phyloP scores from a whole-genome alignment of 2,329 filamentous ascomycete genomes.

The Parascedosporium putredinis region DNA sequence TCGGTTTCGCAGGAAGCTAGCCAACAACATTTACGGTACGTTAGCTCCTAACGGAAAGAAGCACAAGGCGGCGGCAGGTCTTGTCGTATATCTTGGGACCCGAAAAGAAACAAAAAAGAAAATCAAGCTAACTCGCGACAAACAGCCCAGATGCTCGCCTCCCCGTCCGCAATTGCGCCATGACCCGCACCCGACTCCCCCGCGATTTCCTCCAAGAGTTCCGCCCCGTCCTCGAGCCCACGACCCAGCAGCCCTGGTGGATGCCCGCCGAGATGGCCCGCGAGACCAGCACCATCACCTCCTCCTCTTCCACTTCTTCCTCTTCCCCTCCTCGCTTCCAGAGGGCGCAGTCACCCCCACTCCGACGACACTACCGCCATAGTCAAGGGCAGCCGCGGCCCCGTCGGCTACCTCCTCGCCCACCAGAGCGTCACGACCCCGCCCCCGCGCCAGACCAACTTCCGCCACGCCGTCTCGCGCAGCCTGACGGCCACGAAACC shows the following conservation, averaged over 20 bases:
- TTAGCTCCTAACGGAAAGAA: too few relatives aligned
- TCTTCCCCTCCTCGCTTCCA: too few relatives aligned
- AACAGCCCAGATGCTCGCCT: constrained; percentile 53
- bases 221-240: constrained; percentile 42
- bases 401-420: background rate
- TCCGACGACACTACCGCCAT: background rate
- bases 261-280: constrained; percentile 29
- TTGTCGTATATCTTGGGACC: background rate
- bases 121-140: too few relatives aligned
- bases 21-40: constrained; percentile 55
- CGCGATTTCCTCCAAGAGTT: constrained; percentile 54
- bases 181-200: constrained; percentile 41
- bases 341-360: background rate
- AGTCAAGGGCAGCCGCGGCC: background rate
- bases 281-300: background rate
- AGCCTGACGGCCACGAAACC: background rate
- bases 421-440: background rate
- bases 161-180: constrained; percentile 46
- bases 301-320: too few relatives aligned
- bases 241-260: constrained; percentile 42
- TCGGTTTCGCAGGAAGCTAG: constrained; percentile 47
- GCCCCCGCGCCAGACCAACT: too few relatives aligned
- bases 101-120: too few relatives aligned
- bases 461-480: background rate
- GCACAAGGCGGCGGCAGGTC: too few relatives aligned